Percentiles rank a stretch among this genome's conserved stretches.
phyloP scores from a whole-genome alignment of 352 stramenopile genomes.

The Pythium aphanidermatum region DNA sequence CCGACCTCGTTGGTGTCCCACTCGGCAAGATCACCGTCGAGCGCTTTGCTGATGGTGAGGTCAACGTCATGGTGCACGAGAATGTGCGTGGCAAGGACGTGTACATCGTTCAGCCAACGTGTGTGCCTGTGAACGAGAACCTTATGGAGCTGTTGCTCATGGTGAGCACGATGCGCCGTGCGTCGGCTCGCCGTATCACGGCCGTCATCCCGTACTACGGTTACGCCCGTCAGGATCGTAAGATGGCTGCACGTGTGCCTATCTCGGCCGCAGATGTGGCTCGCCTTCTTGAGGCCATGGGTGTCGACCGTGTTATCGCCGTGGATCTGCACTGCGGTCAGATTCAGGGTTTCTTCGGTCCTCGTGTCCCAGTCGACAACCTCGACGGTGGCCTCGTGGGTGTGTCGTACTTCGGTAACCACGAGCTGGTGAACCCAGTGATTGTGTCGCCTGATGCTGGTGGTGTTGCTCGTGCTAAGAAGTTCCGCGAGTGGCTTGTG shows the following conservation, averaged over 20 bases:
- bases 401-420: conserved; percentile 93
- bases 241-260: conserved; percentile 94
- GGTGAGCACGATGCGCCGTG: conserved; percentile 96
- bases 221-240: conserved; percentile 88
- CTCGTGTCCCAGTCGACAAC: conserved; percentile 99
- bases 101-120: conserved; percentile 99
- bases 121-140: conserved; percentile 99
- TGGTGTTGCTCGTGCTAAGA: conserved; percentile 98
- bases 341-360: conserved; percentile 98
- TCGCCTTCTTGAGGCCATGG: conserved; percentile 82
- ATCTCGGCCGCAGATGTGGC: conserved; percentile 94
- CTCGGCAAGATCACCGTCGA: conserved; percentile 98
- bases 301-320: conserved; percentile 83
- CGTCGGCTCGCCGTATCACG: conserved; percentile 97
- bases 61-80: conserved; percentile 99
- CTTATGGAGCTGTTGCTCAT: conserved; percentile 99
- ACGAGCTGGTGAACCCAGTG: conserved; percentile 98
- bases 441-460: conserved; percentile 99
- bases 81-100: conserved; percentile 99
- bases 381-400: conserved; percentile 93
- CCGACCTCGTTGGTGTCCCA: conserved; percentile 95
- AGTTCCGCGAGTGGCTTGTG: conserved; percentile 99
- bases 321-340: conserved; percentile 86
- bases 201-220: conserved; percentile 97
- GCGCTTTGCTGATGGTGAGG: conserved; percentile 98